Conservation (phyloP, 129 eudicot species). For the Flaveria linearis region DNA sequence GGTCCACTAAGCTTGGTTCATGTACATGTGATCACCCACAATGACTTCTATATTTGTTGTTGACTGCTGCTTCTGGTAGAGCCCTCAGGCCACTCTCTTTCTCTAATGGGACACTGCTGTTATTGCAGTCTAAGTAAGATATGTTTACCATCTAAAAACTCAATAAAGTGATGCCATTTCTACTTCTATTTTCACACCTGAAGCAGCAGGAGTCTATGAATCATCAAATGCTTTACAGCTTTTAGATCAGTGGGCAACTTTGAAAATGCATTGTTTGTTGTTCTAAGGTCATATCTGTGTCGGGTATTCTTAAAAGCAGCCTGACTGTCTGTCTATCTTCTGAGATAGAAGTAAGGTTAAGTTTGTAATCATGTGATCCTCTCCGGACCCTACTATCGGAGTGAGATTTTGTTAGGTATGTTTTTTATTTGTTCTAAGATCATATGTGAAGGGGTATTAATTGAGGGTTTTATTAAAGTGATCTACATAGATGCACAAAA, state of each 20-base stretch:
- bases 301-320: no score
- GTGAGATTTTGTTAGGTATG: no score
- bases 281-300: no score
- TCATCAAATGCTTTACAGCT: slow-evolving; percentile 17
- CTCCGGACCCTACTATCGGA: no score
- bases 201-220: slow-evolving; percentile 11
- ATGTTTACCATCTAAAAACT: slow-evolving; percentile 15
- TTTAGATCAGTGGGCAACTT: slow-evolving; percentile 18
- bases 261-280: background rate
- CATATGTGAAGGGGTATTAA: no score
- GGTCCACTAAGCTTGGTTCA: slow-evolving; percentile 32
- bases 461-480: no score
- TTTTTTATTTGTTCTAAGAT: no score
- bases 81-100: slow-evolving; percentile 16
- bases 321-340: no score
- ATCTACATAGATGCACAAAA: no score
- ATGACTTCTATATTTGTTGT: background rate
- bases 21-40: slow-evolving; percentile 34
- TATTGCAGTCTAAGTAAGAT: slow-evolving; percentile 17
- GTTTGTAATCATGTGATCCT: no score
- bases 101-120: slow-evolving; percentile 36
- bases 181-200: slow-evolving; percentile 31
- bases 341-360: no score
- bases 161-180: background rate
- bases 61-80: slow-evolving; percentile 20